These are phyloP conservation scores for Mycena latifolia DNA, from an alignment of 768 basidiomycete genomes.

Conservation along the genomic window DNA sequence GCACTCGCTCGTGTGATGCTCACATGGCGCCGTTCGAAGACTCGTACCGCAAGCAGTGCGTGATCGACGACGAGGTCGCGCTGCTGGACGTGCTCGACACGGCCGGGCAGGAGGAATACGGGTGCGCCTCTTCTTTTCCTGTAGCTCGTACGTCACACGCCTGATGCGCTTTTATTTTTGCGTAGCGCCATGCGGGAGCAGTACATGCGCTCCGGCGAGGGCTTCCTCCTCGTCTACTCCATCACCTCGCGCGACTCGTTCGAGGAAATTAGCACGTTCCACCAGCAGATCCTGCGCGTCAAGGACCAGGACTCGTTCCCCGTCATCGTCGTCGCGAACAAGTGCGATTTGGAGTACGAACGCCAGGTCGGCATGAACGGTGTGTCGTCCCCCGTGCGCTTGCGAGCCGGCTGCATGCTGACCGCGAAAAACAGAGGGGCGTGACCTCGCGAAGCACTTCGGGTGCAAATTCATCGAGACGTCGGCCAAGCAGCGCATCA, in stretches of 20 bases:
- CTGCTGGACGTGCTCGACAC: conserved; percentile 97
- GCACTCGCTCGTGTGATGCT: background rate
- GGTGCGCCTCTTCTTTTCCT: conserved; percentile 70
- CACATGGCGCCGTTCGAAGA: conserved; percentile 58
- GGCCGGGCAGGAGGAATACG: conserved; percentile 98
- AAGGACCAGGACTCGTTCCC: conserved; percentile 98
- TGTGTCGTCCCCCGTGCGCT: conserved; percentile 48
- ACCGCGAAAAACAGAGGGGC: no score
- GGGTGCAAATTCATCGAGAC: conserved; percentile 93
- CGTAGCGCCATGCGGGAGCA: conserved; percentile 99
- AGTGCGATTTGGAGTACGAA: conserved; percentile 96
- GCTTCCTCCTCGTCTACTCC: conserved; percentile 97
- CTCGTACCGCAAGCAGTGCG: conserved; percentile 96
- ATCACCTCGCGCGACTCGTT: conserved; percentile 99
- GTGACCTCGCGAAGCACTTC: conserved; percentile 95
- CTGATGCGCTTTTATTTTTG: no score
- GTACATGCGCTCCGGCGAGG: conserved; percentile 99
- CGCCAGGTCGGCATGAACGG: conserved; percentile 97
- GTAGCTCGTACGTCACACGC: no score
- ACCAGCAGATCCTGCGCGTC: conserved; percentile 95
- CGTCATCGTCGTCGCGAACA: conserved; percentile 97
- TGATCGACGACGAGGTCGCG: conserved; percentile 99
- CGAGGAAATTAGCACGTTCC: conserved; percentile 96
- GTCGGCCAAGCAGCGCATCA: conserved; percentile 96
- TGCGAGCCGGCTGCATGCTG: no score